Evolutionary conservation across 2,329 filamentous ascomycete species (phyloP), one percentile per base, ranked within the genome.

Genomic region (Aspergillus neoniger): DNA sequence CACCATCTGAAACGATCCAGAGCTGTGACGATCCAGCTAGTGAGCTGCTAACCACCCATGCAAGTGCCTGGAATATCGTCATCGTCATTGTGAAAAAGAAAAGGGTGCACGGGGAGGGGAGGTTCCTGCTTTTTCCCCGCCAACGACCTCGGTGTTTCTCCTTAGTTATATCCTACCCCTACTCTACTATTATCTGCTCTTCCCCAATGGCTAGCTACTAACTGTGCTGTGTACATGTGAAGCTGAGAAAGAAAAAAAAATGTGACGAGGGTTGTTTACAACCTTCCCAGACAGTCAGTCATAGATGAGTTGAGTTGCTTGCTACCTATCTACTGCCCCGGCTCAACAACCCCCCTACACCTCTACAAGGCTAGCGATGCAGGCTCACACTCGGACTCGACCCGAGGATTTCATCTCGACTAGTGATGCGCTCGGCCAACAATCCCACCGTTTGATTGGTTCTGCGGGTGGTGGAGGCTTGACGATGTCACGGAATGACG

Each of bases 111-210:
- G 47, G 47, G 28, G 47, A 50, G 47, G 47, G 14, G 9, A 30
- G 25, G 47, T 50, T 50, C 47, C 47, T 50, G 47, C 47, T 50
- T 50, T 43, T 50, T 50, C 47, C 47, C 47, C 47, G 47, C 47
- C 47, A 50, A 50, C 47, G 47, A n/a, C 47, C 23, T 50, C 47
- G 25, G 47, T 30, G 41, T 36, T 36, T 36, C 32, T 36, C 32
- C 32, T 14, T 28, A 28, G 25, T 8, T 36, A 36, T 36, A 14
- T 2, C 19, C 19, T 19, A 3, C 41, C 41, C 7, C 19, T 44
- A 15, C 19, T 19, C 41, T 19, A 15, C 9, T 36, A 14, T 36
- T 14, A 14, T 36, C 15, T 12, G 28, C 12, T 36, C 12, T 36
- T n/a, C 19, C 41, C 41, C 19, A 44, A 15, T 44, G 5, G 19